These are phyloP conservation scores for Kazachstania viticola DNA, from an alignment of 805 yeast species.

Conservation along the genomic window DNA sequence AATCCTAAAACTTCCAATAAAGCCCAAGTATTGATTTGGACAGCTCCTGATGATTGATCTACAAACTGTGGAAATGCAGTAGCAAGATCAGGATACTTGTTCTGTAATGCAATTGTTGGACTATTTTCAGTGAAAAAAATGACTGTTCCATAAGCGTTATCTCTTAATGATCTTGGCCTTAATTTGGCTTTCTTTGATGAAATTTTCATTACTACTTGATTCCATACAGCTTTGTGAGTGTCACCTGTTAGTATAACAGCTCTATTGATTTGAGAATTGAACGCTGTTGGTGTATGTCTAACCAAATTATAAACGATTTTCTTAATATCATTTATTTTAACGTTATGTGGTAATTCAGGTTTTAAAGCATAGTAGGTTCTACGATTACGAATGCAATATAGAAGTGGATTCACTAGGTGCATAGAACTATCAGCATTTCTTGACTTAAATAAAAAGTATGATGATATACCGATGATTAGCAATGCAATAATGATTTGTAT, in stretches of 20 bases:
- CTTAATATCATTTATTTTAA: slow-evolving; percentile 31
- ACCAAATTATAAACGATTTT: slow-evolving; percentile 31
- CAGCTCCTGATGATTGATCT: slow-evolving; percentile 36
- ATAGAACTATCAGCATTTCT: no score
- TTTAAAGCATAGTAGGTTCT: slow-evolving; percentile 35
- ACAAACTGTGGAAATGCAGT: slow-evolving; percentile 38
- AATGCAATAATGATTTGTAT: no score
- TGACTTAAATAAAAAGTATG: no score
- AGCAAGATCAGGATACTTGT: slow-evolving; percentile 32
- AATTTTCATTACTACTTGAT: slow-evolving; percentile 28
- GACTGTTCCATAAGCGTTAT: slow-evolving; percentile 39
- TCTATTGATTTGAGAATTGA: slow-evolving; percentile 39
- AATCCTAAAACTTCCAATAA: slow-evolving; percentile 34
- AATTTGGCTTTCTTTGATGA: slow-evolving; percentile 29
- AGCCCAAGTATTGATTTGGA: slow-evolving; percentile 40
- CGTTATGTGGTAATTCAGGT: slow-evolving; percentile 33
- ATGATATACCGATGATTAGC: no score
- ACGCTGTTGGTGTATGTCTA: slow-evolving; percentile 38
- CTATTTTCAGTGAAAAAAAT: slow-evolving; percentile 36
- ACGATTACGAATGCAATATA: neutral
- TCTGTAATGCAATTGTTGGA: slow-evolving; percentile 31
- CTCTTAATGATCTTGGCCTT: slow-evolving; percentile 33
- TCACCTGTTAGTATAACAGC: slow-evolving; percentile 38
- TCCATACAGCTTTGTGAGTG: slow-evolving; percentile 37
- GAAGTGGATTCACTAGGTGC: no score